Conservation (phyloP, 2,329 filamentous ascomycete genomes). For the Ophiostoma ips region DNA sequence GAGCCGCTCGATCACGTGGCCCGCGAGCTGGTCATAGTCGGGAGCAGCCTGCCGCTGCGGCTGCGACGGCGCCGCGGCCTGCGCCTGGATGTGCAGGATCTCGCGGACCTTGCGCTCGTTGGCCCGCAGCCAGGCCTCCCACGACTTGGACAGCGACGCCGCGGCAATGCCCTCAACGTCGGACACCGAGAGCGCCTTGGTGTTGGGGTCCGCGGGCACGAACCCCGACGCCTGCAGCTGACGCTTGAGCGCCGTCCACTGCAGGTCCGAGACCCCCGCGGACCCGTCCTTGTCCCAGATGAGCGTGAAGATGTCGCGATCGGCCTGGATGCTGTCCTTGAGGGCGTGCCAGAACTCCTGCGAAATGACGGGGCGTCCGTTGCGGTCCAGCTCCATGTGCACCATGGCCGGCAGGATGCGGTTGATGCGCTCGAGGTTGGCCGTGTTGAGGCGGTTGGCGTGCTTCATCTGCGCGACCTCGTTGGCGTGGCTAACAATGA, state of each 20-base stretch:
- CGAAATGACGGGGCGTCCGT: constrained; percentile 40
- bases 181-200: constrained; percentile 18
- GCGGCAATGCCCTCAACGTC: constrained; percentile 19
- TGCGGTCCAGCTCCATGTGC: constrained; percentile 35
- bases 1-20: constrained; percentile 16
- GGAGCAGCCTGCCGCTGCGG: neutral
- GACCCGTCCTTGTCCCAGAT: constrained; percentile 26
- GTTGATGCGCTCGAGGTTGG: constrained; percentile 29
- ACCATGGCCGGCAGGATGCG: constrained; percentile 41
- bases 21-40: constrained; percentile 2
- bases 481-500: constrained; percentile 14
- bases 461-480: constrained; percentile 19
- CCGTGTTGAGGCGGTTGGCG: constrained; percentile 22
- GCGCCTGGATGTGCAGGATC: constrained; percentile 11
- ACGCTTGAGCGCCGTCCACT: constrained; percentile 32
- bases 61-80: neutral
- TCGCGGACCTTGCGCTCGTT: constrained; percentile 31
- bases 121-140: constrained; percentile 37
- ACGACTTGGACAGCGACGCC: constrained; percentile 25
- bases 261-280: constrained; percentile 28
- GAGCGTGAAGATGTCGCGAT: constrained; percentile 33
- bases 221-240: constrained; percentile 24
- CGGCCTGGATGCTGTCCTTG: constrained; percentile 36
- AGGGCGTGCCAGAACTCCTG: constrained; percentile 54
- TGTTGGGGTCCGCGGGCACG: constrained; percentile 15